Evolutionary conservation across 345 rosid genomes (phyloP).

Genomic region (Pugionium cornutum): DNA sequence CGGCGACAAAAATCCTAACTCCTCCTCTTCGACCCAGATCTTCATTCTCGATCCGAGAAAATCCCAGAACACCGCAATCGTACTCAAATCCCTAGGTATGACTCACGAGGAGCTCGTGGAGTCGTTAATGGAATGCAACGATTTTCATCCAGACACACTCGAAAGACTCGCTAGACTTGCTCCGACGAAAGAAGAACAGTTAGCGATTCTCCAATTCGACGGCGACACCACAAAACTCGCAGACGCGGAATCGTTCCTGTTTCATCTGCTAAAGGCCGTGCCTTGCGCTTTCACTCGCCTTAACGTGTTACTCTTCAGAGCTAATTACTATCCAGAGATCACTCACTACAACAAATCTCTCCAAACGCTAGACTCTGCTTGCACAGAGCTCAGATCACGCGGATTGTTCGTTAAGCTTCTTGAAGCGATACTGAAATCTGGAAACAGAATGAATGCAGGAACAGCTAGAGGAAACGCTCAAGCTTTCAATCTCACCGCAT

Average conservation of each 20-base stretch:
- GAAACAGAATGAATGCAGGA: constrained; percentile 92
- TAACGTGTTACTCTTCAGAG: constrained; percentile 65
- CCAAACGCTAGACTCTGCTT: constrained; percentile 58
- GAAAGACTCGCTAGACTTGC: constrained; percentile 74
- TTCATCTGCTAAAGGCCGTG: constrained; percentile 61
- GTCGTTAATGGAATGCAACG: constrained; percentile 57
- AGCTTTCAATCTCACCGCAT: constrained; percentile 73
- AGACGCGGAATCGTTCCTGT: constrained; percentile 71
- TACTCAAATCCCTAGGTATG: constrained; percentile 64
- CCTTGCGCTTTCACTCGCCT: constrained; percentile 71
- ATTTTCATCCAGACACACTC: constrained; percentile 55
- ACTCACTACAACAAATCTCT: constrained; percentile 47
- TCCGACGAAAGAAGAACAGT: constrained; percentile 68
- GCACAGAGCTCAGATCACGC: constrained; percentile 67
- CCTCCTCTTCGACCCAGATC: constrained; percentile 45
- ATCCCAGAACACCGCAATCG: constrained; percentile 79
- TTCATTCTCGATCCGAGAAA: constrained; percentile 70
- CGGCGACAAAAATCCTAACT: background rate
- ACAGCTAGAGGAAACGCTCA: constrained; percentile 87
- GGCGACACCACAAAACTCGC: constrained; percentile 65
- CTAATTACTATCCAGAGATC: constrained; percentile 63
- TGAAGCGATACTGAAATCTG: constrained; percentile 92
- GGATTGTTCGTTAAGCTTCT: constrained; percentile 82
- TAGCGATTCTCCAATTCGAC: constrained; percentile 53
- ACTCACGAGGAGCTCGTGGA: constrained; percentile 61